Conservation (phyloP, 805 yeast species). For the Priceomyces medius region DNA sequence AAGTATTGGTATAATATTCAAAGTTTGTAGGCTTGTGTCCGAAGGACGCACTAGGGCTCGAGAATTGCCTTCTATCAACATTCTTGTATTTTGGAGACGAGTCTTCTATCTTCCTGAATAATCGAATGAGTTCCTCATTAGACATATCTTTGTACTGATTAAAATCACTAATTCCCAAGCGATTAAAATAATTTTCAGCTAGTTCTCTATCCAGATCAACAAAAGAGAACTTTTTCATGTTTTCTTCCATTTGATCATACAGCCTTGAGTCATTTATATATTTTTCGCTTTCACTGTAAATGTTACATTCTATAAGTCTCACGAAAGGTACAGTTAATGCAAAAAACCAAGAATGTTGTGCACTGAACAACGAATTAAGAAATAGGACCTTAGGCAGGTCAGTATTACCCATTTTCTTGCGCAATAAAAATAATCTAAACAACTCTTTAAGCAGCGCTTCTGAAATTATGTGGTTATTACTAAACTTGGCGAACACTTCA, state of each 20-base stretch:
- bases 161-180: slow-evolving; percentile 19
- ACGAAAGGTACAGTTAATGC: slow-evolving; percentile 38
- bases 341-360: slow-evolving; percentile 38
- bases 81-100: slow-evolving; percentile 17
- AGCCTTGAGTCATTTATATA: slow-evolving; percentile 15
- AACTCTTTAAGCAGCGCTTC: slow-evolving; percentile 20
- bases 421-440: slow-evolving; percentile 20
- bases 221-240: slow-evolving; percentile 17
- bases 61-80: slow-evolving; percentile 8
- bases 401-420: slow-evolving; percentile 11
- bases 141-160: slow-evolving; percentile 14
- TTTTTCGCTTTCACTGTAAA: slow-evolving; percentile 25
- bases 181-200: slow-evolving; percentile 19
- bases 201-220: slow-evolving; percentile 21
- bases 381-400: slow-evolving; percentile 30
- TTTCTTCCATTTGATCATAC: slow-evolving; percentile 14
- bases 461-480: slow-evolving; percentile 32
- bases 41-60: slow-evolving; percentile 16
- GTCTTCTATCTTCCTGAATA: slow-evolving; percentile 20
- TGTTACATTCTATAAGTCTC: slow-evolving; percentile 32
- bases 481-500: slow-evolving; percentile 34
- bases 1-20: slow-evolving; percentile 24
- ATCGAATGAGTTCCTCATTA: slow-evolving; percentile 17
- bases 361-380: slow-evolving; percentile 32
- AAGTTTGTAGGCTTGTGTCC: slow-evolving; percentile 32